phyloP scores from a whole-genome alignment of 1,284 basidiomycete genomes.

The Heterobasidion occidentale region DNA sequence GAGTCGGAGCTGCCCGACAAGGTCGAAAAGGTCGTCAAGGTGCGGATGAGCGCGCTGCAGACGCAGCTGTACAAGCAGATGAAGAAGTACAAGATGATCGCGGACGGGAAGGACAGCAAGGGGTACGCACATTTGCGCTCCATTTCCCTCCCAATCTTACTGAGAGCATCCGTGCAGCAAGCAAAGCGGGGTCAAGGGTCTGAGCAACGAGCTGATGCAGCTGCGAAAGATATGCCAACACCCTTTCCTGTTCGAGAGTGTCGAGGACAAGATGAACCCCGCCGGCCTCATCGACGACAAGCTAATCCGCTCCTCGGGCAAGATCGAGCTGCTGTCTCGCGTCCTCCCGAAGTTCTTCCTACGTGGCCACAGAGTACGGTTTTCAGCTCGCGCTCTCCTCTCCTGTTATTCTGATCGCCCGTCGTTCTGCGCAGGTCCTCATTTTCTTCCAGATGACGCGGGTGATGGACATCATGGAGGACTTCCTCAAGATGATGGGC shows the following conservation, averaged over 20 bases:
- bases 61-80: conserved; percentile 95
- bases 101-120: conserved; percentile 76
- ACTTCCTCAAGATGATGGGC: conserved; percentile 88
- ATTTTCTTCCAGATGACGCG: conserved; percentile 99
- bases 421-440: conserved; percentile 54
- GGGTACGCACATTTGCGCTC: conserved; percentile 33
- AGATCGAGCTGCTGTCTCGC: conserved; percentile 92
- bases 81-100: conserved; percentile 97
- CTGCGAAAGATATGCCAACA: conserved; percentile 99
- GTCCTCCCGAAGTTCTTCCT: conserved; percentile 93
- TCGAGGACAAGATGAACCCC: conserved; percentile 89
- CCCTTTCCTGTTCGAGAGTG: conserved; percentile 93
- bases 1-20: conserved; percentile 98
- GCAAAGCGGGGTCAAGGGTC: conserved; percentile 71
- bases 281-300: conserved; percentile 78
- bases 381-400: not conserved
- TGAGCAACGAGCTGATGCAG: conserved; percentile 99
- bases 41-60: conserved; percentile 94
- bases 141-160: not conserved
- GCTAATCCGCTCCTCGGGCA: conserved; percentile 85
- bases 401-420: not conserved
- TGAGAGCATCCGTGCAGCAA: conserved; percentile 36
- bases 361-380: conserved; percentile 81
- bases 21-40: conserved; percentile 98
- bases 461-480: conserved; percentile 99